These are phyloP conservation scores for Aspergillus bombycis DNA, from an alignment of 2,329 filamentous ascomycete genomes.

Conservation along the genomic window DNA sequence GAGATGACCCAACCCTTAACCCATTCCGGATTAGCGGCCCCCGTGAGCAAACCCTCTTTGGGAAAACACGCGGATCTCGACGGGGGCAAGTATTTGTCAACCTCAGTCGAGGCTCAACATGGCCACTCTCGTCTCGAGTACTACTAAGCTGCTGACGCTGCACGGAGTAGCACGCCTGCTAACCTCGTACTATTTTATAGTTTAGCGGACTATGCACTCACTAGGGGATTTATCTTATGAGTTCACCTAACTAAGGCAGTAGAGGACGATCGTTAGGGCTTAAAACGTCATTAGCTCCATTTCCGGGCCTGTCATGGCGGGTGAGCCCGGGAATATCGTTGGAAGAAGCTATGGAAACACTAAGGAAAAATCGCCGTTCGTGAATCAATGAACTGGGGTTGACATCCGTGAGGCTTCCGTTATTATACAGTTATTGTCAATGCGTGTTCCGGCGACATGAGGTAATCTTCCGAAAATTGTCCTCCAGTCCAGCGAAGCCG, in stretches of 20 bases:
- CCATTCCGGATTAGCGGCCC: background rate
- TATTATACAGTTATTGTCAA: constrained; percentile 12
- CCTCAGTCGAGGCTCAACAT: constrained; percentile 18
- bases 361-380: constrained; percentile 19
- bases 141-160: constrained; percentile 5
- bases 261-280: background rate
- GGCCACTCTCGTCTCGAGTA: constrained; percentile 7
- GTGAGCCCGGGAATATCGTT: constrained; percentile 4
- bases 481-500: constrained; percentile 9
- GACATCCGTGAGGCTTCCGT: constrained; percentile 19
- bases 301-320: background rate
- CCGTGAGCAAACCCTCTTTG: constrained; percentile 12
- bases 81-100: constrained; percentile 24
- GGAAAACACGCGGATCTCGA: constrained; percentile 23
- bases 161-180: background rate
- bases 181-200: constrained; percentile 1
- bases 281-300: background rate
- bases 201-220: background rate
- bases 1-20: background rate
- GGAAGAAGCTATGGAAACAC: background rate
- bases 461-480: constrained; percentile 24
- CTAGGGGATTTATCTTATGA: background rate
- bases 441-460: constrained; percentile 20
- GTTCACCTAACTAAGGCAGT: background rate
- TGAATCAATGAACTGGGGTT: constrained; percentile 4